Percentiles rank a stretch among this genome's conserved stretches.
Conservation (phyloP, 1,284 basidiomycete species). For the Tetrapyrgos nigripes region DNA sequence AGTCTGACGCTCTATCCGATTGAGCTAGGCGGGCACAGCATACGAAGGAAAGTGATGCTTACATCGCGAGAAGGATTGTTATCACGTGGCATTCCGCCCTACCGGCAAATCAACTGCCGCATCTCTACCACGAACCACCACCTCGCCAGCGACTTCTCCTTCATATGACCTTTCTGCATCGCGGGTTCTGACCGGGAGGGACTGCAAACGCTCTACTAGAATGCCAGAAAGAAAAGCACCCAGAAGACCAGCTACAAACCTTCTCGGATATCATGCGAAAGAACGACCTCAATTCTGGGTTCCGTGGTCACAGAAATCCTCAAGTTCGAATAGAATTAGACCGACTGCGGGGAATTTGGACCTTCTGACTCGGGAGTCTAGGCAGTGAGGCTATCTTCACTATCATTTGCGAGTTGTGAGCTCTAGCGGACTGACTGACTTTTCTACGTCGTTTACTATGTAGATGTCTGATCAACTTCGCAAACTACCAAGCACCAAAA, state of each 20-base stretch:
- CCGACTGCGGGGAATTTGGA: not conserved
- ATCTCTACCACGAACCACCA: not conserved
- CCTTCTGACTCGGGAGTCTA: not conserved
- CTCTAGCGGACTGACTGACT: no score
- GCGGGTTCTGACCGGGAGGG: no score
- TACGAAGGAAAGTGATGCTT: no score
- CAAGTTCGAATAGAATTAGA: not conserved
- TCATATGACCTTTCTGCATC: no score
- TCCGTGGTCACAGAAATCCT: not conserved
- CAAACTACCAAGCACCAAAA: constrained; percentile 56
- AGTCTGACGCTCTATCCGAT: constrained; percentile 90
- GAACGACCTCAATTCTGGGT: not conserved
- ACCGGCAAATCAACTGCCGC: not conserved
- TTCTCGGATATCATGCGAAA: not conserved
- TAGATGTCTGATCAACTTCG: constrained; percentile 69
- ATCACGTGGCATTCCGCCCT: no score
- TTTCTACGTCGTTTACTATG: not conserved
- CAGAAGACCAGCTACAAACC: not conserved
- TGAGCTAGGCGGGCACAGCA: constrained; percentile 86
- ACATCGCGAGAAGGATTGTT: no score
- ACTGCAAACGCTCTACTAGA: not conserved
- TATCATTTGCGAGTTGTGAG: not conserved
- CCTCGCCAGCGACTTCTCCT: no score
- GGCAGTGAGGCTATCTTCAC: not conserved
- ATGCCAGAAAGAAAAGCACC: not conserved